Percentiles rank a stretch among this genome's conserved stretches.
Evolutionary conservation across 257 asterid species (phyloP).

Genomic region (Agastache rugosa): DNA sequence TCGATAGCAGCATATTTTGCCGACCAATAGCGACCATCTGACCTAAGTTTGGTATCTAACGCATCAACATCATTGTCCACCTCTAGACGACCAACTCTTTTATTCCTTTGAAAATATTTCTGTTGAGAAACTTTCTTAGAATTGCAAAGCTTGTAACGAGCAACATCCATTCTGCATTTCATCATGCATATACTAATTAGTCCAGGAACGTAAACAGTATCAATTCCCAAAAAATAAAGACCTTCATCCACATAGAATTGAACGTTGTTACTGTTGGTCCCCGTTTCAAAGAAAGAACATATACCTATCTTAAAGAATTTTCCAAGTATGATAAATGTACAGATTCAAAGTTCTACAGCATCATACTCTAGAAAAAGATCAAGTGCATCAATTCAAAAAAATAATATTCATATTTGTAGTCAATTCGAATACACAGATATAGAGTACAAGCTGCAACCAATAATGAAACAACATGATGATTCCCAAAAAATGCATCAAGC

Average conservation of each 20-base stretch:
- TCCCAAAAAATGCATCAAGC: not conserved
- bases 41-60: slow-evolving; percentile 68
- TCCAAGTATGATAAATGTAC: not conserved
- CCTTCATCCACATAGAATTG: not conserved
- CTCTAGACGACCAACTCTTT: slow-evolving; percentile 48
- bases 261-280: not conserved
- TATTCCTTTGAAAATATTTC: slow-evolving; percentile 41
- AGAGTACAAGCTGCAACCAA: slow-evolving; percentile 20
- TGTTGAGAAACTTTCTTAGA: slow-evolving; percentile 52
- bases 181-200: slow-evolving; percentile 34
- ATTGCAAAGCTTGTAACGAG: slow-evolving; percentile 80
- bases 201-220: slow-evolving; percentile 4
- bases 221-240: not conserved
- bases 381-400: not conserved
- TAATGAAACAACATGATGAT: not conserved
- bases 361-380: not conserved
- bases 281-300: slow-evolving; percentile 1
- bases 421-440: not conserved
- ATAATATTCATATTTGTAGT: not conserved
- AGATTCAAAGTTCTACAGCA: not conserved
- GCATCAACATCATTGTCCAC: slow-evolving; percentile 75
- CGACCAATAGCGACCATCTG: slow-evolving; percentile 96
- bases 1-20: slow-evolving; percentile 79
- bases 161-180: slow-evolving; percentile 90
- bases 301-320: not conserved